These are phyloP conservation scores for Cymbidium sinense DNA, from an alignment of 106 monocot species.

Conservation along the genomic window DNA sequence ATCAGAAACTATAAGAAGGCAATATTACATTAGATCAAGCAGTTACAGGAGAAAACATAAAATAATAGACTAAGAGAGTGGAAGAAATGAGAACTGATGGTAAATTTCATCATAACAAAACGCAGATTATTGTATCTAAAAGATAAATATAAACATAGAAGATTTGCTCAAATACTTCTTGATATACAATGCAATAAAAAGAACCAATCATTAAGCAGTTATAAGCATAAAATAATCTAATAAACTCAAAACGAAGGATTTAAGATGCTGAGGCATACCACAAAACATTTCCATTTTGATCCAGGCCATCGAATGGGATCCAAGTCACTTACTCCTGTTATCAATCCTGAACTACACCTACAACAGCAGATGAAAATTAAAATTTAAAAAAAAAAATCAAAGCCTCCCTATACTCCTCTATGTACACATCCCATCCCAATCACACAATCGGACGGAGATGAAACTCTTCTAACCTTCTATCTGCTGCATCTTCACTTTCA, in stretches of 20 bases:
- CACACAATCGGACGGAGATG: neutral
- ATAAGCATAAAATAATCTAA: no score
- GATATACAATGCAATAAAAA: no score
- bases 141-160: no score
- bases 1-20: no score
- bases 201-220: no score
- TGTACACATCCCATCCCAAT: neutral
- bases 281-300: slow-evolving; percentile 82
- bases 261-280: slow-evolving; percentile 27
- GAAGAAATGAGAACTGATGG: no score
- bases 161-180: no score
- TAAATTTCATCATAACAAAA: no score
- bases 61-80: no score
- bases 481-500: slow-evolving; percentile 85
- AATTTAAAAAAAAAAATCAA: neutral
- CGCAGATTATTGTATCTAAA: no score
- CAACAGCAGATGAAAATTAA: neutral
- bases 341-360: slow-evolving; percentile 66
- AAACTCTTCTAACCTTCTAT: slow-evolving; percentile 43
- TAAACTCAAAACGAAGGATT: neutral
- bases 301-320: slow-evolving; percentile 79
- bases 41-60: no score
- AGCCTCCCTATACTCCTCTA: neutral
- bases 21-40: no score
- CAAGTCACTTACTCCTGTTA: slow-evolving; percentile 51